phyloP scores from a whole-genome alignment of 2,329 filamentous ascomycete species.

The Aspergillus novofumigatus region DNA sequence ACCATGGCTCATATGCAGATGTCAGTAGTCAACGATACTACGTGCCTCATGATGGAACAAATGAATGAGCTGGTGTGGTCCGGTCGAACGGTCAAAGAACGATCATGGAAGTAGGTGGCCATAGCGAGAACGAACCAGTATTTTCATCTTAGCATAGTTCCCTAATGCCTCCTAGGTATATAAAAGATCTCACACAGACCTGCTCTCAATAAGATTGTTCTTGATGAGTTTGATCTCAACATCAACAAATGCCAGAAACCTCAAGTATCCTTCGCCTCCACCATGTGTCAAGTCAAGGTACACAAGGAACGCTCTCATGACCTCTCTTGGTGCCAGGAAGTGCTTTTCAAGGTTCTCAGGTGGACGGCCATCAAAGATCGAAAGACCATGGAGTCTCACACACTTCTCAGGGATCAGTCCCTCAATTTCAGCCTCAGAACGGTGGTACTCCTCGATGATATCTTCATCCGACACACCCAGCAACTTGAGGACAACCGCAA shows the following conservation, averaged over 20 bases:
- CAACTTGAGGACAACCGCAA: conserved; percentile 61
- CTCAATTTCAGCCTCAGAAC: background rate
- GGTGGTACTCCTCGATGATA: conserved; percentile 63
- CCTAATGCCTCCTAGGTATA: background rate
- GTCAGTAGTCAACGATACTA: too few relatives aligned
- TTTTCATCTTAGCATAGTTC: too few relatives aligned
- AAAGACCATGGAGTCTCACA: background rate
- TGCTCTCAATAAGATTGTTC: background rate
- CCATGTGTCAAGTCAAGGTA: background rate
- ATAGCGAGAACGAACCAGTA: too few relatives aligned
- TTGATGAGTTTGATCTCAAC: background rate
- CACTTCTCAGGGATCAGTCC: background rate
- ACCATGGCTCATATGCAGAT: too few relatives aligned
- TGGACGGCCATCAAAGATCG: background rate
- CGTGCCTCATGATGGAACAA: too few relatives aligned
- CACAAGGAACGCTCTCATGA: background rate
- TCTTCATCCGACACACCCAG: conserved; percentile 57
- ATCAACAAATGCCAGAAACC: background rate
- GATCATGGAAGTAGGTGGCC: too few relatives aligned
- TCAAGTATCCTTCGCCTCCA: background rate
- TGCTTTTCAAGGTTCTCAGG: background rate
- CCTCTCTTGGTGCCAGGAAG: background rate
- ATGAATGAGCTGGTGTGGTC: too few relatives aligned
- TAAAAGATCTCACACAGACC: background rate
- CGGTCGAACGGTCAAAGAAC: too few relatives aligned